Evolutionary conservation across 2,329 filamentous ascomycete genomes (phyloP).

Genomic region (Rhinocladiella mackenziei): DNA sequence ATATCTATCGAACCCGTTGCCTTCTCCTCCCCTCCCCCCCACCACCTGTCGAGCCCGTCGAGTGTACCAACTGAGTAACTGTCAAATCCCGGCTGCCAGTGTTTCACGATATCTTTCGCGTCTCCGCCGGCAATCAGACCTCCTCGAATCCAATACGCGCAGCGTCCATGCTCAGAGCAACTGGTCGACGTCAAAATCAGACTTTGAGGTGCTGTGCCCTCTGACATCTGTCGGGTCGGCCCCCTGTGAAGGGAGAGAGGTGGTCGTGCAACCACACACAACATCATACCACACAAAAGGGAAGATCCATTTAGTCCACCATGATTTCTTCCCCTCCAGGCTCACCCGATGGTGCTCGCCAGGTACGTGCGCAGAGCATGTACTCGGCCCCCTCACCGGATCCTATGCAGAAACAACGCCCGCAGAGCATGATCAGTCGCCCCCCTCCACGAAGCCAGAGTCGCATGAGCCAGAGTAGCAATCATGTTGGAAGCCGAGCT

Average conservation of each 20-base stretch:
- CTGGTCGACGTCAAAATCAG: conserved; percentile 1
- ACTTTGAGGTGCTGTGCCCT: conserved; percentile 9
- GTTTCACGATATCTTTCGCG: conserved; percentile 10
- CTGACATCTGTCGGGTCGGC: conserved; percentile 7
- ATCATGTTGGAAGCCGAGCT: conserved; percentile 66
- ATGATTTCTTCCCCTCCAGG: conserved; percentile 29
- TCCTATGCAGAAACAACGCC: conserved; percentile 52
- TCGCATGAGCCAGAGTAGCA: conserved; percentile 73
- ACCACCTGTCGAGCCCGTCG: conserved; percentile 1
- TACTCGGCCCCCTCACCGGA: conserved; percentile 28
- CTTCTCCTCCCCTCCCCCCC: conserved; percentile 5
- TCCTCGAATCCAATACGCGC: conserved; percentile 7
- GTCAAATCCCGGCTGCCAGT: background rate
- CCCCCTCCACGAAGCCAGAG: conserved; percentile 69
- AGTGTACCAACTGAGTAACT: background rate
- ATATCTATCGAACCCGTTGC: too few relatives aligned
- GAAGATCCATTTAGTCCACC: background rate
- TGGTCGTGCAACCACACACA: conserved; percentile 3
- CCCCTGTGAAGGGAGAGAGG: conserved; percentile 1
- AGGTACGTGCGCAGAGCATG: conserved; percentile 27
- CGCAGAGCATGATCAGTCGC: conserved; percentile 76
- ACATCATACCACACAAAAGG: conserved; percentile 2
- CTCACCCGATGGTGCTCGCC: conserved; percentile 25
- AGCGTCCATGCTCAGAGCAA: conserved; percentile 16
- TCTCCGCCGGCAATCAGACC: conserved; percentile 9